These are phyloP conservation scores for Allantophomopsis cytisporea DNA, from an alignment of 2,329 filamentous ascomycete species.

Conservation along the genomic window DNA sequence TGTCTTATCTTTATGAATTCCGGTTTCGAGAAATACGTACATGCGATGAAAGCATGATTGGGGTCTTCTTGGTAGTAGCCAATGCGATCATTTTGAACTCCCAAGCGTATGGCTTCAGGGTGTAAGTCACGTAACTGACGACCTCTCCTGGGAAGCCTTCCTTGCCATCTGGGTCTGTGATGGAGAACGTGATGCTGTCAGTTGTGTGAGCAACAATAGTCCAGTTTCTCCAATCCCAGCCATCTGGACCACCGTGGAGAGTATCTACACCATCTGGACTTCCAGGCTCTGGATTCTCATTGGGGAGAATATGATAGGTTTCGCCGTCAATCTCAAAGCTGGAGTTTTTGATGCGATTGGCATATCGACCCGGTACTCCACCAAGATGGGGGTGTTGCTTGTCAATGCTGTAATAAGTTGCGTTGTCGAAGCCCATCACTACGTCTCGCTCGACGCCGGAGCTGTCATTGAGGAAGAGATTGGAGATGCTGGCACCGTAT, in stretches of 20 bases:
- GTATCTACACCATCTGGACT: slow-evolving; percentile 44
- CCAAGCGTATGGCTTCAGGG: slow-evolving; percentile 52
- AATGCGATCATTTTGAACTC: slow-evolving; percentile 60
- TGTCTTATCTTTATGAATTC: neutral
- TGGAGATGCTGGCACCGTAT: slow-evolving; percentile 61
- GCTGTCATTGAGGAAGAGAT: slow-evolving; percentile 57
- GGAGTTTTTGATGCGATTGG: slow-evolving; percentile 70
- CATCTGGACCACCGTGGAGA: slow-evolving; percentile 55
- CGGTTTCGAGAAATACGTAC: slow-evolving; percentile 12
- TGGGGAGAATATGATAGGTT: slow-evolving; percentile 43
- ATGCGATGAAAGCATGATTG: slow-evolving; percentile 65
- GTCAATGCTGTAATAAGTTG: slow-evolving; percentile 53
- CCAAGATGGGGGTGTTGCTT: slow-evolving; percentile 57
- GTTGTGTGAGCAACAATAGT: slow-evolving; percentile 56
- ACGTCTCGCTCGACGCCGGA: slow-evolving; percentile 57
- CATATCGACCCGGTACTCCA: slow-evolving; percentile 62
- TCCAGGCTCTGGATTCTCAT: slow-evolving; percentile 42
- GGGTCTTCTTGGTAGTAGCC: slow-evolving; percentile 60
- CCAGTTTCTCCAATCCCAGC: slow-evolving; percentile 71
- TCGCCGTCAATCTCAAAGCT: slow-evolving; percentile 54
- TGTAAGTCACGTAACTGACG: slow-evolving; percentile 61
- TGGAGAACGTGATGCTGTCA: slow-evolving; percentile 59
- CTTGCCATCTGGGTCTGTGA: slow-evolving; percentile 59
- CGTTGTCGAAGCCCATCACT: slow-evolving; percentile 65
- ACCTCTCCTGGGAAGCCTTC: slow-evolving; percentile 72